These are phyloP conservation scores for Geotrichum bryndzae DNA, from an alignment of 1,139 yeast species.

Conservation along the genomic window DNA sequence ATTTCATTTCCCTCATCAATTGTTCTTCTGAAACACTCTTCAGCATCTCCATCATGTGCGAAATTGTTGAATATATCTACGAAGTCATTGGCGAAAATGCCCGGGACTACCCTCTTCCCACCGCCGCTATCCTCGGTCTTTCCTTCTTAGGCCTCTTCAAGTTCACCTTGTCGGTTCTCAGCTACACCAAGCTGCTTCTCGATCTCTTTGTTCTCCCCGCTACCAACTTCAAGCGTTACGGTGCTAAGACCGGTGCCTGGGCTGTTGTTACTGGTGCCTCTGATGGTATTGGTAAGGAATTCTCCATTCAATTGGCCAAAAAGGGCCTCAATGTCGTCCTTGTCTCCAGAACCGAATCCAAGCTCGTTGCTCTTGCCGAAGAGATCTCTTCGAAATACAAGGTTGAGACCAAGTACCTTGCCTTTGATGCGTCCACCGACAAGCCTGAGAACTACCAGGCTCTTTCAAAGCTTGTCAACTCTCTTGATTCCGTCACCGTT, in stretches of 20 bases:
- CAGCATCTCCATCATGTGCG: background rate
- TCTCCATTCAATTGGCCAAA: constrained; percentile 74
- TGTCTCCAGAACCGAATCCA: constrained; percentile 77
- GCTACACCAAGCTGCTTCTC: constrained; percentile 41
- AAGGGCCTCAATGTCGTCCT: constrained; percentile 78
- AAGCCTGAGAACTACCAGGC: constrained; percentile 48
- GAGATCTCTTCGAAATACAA: constrained; percentile 56
- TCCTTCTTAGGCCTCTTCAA: constrained; percentile 47
- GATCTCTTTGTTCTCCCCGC: constrained; percentile 64
- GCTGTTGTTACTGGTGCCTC: constrained; percentile 96
- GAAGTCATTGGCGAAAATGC: constrained; percentile 14
- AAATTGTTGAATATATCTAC: constrained; percentile 14
- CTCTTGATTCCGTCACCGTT: constrained; percentile 51
- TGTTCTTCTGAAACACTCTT: background rate
- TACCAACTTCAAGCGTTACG: constrained; percentile 60
- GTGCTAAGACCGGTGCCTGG: constrained; percentile 63
- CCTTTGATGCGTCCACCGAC: constrained; percentile 71
- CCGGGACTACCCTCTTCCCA: constrained; percentile 11
- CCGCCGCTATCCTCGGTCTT: constrained; percentile 20
- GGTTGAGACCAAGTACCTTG: constrained; percentile 60
- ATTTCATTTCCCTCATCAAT: background rate
- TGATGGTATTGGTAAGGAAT: constrained; percentile 96
- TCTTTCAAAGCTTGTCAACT: constrained; percentile 46
- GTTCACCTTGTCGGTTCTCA: constrained; percentile 39
- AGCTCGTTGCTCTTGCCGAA: constrained; percentile 60